phyloP scores from a whole-genome alignment of 345 rosid species.

The Linum usitatissimum region DNA sequence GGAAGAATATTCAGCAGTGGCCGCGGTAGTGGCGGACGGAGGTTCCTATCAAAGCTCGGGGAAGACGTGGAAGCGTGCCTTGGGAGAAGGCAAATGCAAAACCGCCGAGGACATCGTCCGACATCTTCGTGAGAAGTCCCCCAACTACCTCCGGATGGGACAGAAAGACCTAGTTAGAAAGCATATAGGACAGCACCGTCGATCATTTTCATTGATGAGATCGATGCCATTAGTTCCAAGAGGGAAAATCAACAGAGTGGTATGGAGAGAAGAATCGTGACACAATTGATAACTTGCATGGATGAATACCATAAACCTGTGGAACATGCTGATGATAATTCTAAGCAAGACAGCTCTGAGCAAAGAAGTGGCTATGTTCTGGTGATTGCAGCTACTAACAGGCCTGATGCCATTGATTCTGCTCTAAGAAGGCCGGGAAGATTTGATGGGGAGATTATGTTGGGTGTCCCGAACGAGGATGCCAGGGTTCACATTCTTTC shows the following conservation, averaged over 20 bases:
- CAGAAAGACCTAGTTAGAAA: slow-evolving; percentile 35
- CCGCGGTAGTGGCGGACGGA: slow-evolving; percentile 20
- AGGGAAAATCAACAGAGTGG: slow-evolving; percentile 80
- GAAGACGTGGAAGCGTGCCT: slow-evolving; percentile 31
- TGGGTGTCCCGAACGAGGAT: slow-evolving; percentile 70
- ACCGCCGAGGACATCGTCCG: slow-evolving; percentile 45
- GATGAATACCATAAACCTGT: slow-evolving; percentile 46
- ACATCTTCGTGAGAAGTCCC: slow-evolving; percentile 39
- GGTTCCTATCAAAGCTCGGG: slow-evolving; percentile 24
- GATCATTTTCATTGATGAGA: slow-evolving; percentile 85
- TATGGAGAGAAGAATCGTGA: slow-evolving; percentile 87
- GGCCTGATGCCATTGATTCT: slow-evolving; percentile 85
- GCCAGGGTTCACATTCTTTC: slow-evolving; percentile 74
- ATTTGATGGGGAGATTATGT: slow-evolving; percentile 81
- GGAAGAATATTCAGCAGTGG: slow-evolving; percentile 29
- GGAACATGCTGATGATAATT: slow-evolving; percentile 27
- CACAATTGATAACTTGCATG: slow-evolving; percentile 90
- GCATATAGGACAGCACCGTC: slow-evolving; percentile 81
- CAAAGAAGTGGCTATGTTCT: slow-evolving; percentile 52
- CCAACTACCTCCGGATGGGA: slow-evolving; percentile 32
- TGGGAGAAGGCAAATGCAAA: slow-evolving; percentile 17
- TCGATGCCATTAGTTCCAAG: slow-evolving; percentile 91
- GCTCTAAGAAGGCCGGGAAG: slow-evolving; percentile 92
- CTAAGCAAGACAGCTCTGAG: slow-evolving; percentile 23
- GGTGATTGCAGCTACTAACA: slow-evolving; percentile 90